These are phyloP conservation scores for Speleostelium caveatum DNA, from an alignment of 78 protist genomes.

Conservation along the genomic window DNA sequence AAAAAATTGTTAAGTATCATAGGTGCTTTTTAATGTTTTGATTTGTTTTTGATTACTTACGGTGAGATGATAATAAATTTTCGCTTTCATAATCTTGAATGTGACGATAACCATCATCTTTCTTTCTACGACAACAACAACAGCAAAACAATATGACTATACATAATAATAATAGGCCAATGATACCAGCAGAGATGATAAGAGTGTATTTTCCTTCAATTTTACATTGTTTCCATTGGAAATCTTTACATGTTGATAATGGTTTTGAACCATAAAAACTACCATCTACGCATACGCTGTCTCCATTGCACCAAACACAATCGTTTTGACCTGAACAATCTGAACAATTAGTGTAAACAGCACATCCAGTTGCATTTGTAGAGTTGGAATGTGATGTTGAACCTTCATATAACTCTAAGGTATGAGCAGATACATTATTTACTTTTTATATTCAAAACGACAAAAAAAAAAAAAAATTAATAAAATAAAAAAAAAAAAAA, in stretches of 20 bases:
- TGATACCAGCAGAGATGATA: constrained; percentile 50
- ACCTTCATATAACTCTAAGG: too few species aligned
- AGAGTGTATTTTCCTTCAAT: constrained; percentile 58
- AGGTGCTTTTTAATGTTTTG: too few species aligned
- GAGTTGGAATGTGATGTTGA: neutral
- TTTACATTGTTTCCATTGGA: constrained; percentile 72
- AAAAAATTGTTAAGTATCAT: too few species aligned
- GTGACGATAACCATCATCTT: constrained; percentile 1
- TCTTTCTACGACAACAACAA: constrained; percentile 39
- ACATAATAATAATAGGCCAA: constrained; percentile 2
- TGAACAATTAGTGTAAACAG: neutral
- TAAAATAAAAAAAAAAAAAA: too few species aligned
- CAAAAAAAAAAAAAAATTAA: too few species aligned
- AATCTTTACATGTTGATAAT: constrained; percentile 45
- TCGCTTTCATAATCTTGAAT: constrained; percentile 60
- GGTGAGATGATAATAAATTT: neutral
- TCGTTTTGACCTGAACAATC: constrained; percentile 21
- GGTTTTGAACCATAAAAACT: constrained; percentile 76
- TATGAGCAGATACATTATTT: too few species aligned
- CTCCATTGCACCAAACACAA: constrained; percentile 59
- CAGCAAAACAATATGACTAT: constrained; percentile 19
- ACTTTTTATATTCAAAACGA: too few species aligned
- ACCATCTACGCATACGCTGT: constrained; percentile 25
- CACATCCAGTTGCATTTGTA: neutral
- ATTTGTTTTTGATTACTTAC: neutral